Base-by-base conservation (phyloP, 225 moss, liverwort and hornwort genomes). In the Rhytidiadelphus loreus region DNA sequence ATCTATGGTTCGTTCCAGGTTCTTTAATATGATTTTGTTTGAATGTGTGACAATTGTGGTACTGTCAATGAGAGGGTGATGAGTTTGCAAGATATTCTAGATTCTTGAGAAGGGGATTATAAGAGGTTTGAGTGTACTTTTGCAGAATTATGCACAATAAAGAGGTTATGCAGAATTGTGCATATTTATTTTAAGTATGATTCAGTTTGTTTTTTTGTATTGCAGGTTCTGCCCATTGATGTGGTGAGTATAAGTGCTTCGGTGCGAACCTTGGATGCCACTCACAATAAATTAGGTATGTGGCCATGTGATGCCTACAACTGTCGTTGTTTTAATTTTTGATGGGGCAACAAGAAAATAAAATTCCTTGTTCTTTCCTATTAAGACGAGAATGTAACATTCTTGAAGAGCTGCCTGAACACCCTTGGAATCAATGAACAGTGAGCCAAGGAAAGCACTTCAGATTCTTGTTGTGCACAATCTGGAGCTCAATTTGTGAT, bases 261-360 rank as follows among this genome's bases (percentile, higher is more conserved):
- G 30, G 93, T 95, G 86, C 93, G 95, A 75, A 94, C 84, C 55
- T 91, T 95, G 84, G 91, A 93, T 87, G 92, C 91, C 39, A 92
- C 92, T 86, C 91, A 92, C 80, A 92, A 92, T 77, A 92, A 86
- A 91, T 70, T 92, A 74, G 88, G 92, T 91, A 8, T 37, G 86
- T 84, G 74, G 7, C 26, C 43, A 30, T 46, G 46, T 50, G 46
- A 83, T 72, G 35, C 60, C 22, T 73, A 33, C 37, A 83, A 35
- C 44, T 87, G 87, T 63, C 35, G 7, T 63, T 55, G 11, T 77
- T 56, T 32, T 65, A 20, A 68, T 88, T 83, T 58, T 39, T 41
- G 56, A 59, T 81, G 63, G 80, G 58, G 57, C 41, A 33, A 39
- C 65, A 32, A 33, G 17, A 59, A 73, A 35, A 37, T 28, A 28